Base-by-base conservation (phyloP, 2,329 filamentous ascomycete genomes). In the Pseudogymnoascus destructans region DNA sequence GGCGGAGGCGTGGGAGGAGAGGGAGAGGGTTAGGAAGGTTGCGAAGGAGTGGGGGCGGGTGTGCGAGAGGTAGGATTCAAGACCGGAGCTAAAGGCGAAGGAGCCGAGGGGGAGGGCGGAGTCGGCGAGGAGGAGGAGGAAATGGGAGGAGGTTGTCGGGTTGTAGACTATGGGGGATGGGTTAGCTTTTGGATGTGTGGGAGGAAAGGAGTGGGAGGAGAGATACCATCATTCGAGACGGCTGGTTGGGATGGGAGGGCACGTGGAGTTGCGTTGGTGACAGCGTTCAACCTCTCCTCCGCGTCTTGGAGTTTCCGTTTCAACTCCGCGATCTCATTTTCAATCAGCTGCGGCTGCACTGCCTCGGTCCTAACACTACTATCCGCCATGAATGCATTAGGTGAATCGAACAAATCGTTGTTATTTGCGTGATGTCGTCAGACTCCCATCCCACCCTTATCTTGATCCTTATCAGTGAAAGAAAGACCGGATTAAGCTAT, bases 31-130 rank as follows among this genome's bases (percentile, higher is more conserved):
- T 13, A 93, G 77, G 72, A 93, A 93, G 49, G 74, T 71, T 42
- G 79, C 68, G 70, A 89, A 86, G 19, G 76, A 75, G 17, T 73
- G 67, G 38, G 69, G 70, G 61, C 71, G 73, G 64, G 76, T 75
- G 73, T 93, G 88, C 3, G 85, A 84, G 15, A 91, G 81, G 70
- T 86, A 92, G 38, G 87, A 92, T 73, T 93, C 88, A 13, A 93
- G 79, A 2, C 87, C 87, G 64, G 82, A 86, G 74, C 84, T 88
- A 74, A 92, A 93, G 66, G 88, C 88, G 72, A 93, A 93, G n/a
- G 87, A 89, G 59, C 88, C 88, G 0, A 93, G 77, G 0, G 88
- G 88, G 2, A 93, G 80, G 11, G 87, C 86, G 1, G 88, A 91
- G 74, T 93, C 88, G 54, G 88, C 82, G 55, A 92, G 82, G 3